Evolutionary conservation across 2,329 filamentous ascomycete species (phyloP).

Genomic region (Metarhizium album): DNA sequence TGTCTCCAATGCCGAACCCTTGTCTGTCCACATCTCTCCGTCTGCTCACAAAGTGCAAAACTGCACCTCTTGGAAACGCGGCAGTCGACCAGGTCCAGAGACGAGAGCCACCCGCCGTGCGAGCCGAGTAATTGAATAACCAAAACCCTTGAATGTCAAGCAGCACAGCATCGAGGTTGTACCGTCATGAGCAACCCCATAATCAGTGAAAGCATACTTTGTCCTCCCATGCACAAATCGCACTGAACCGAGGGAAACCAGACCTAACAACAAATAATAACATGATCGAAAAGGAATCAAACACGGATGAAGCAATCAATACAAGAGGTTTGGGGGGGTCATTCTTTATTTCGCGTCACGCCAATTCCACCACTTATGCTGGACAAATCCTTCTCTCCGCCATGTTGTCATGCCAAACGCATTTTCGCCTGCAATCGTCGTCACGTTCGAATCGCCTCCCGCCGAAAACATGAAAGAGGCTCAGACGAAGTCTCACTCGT

Average conservation of each 20-base stretch:
- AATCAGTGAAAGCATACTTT: not conserved
- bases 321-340: not conserved
- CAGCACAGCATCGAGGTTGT: not conserved
- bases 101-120: not conserved
- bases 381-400: not conserved
- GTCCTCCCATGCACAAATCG: not conserved
- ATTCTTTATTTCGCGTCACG: not conserved
- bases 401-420: conserved; percentile 1
- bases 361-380: not conserved
- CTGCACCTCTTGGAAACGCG: not conserved
- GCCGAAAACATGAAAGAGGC: not conserved
- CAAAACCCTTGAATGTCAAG: not conserved
- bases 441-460: not conserved
- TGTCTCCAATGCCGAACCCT: not conserved
- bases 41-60: not conserved
- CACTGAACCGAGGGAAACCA: not conserved
- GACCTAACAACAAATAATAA: not conserved
- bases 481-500: conserved; percentile 10
- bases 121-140: not conserved
- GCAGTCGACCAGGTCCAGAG: not conserved
- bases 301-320: not conserved
- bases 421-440: not conserved
- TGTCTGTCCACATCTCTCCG: not conserved
- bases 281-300: not conserved
- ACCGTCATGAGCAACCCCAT: not conserved